Evolutionary conservation across 306 rosid genomes (phyloP).

Genomic region (Vigna mungo): DNA sequence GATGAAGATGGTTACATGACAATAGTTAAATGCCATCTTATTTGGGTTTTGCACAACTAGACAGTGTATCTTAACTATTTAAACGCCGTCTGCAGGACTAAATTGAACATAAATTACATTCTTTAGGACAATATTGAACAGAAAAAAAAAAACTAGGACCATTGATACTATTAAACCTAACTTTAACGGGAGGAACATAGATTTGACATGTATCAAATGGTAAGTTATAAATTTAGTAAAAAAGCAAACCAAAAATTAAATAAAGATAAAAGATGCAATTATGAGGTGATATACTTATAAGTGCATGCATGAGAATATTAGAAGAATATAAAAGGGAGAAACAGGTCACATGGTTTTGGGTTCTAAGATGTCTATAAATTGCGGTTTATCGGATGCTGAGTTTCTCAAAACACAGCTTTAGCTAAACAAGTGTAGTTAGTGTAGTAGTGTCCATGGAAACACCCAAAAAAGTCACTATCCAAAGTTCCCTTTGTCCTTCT

Average conservation of each 20-base stretch:
- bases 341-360: background rate
- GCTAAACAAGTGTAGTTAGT: background rate
- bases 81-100: no score
- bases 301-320: slow-evolving; percentile 35
- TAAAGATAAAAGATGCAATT: background rate
- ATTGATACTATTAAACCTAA: no score
- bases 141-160: no score
- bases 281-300: background rate
- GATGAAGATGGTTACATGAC: no score
- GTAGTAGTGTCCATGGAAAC: background rate
- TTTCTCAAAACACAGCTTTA: background rate
- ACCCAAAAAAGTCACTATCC: background rate
- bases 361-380: slow-evolving; percentile 7
- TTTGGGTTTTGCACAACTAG: no score
- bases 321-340: background rate
- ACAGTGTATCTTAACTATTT: no score
- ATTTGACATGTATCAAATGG: background rate
- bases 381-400: background rate
- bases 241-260: no score
- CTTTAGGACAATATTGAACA: no score
- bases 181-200: no score
- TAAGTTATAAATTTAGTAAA: background rate
- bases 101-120: no score
- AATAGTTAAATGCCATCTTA: no score
- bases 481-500: background rate